Evolutionary conservation across 2,329 filamentous ascomycete species (phyloP).

Genomic region (Aureobasidium zeae): DNA sequence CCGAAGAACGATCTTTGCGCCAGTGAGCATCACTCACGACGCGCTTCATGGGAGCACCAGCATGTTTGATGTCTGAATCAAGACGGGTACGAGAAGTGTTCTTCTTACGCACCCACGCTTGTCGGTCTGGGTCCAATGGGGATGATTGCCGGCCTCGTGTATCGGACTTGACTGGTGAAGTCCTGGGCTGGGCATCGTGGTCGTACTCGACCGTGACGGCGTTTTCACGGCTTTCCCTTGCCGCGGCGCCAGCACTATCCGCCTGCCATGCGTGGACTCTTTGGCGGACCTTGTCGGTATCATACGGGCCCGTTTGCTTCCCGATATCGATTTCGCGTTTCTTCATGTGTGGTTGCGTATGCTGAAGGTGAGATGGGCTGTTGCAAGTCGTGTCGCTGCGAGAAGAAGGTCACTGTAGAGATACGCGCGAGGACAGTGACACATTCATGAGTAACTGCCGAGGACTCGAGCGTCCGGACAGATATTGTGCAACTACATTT

Average conservation of each 20-base stretch:
- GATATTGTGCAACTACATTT: too few species aligned
- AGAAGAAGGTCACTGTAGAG: not conserved
- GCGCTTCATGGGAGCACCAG: slow-evolving; percentile 71
- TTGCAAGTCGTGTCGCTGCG: slow-evolving; percentile 2
- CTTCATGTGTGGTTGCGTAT: not conserved
- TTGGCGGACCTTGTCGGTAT: slow-evolving; percentile 48
- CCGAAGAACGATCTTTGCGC: slow-evolving; percentile 31
- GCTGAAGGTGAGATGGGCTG: slow-evolving; percentile 1
- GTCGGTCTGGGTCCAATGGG: slow-evolving; percentile 25
- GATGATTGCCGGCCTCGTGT: not conserved
- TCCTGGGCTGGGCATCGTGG: slow-evolving; percentile 21
- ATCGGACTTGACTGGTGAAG: not conserved
- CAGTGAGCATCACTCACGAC: slow-evolving; percentile 92
- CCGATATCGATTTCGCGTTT: slow-evolving; percentile 8
- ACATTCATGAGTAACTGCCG: too few species aligned
- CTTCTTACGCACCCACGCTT: slow-evolving; percentile 30
- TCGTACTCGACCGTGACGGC: slow-evolving; percentile 52
- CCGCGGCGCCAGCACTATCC: slow-evolving; percentile 58
- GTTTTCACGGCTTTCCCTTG: slow-evolving; percentile 38
- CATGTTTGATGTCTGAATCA: slow-evolving; percentile 38
- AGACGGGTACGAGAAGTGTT: slow-evolving; percentile 31
- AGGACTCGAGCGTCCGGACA: too few species aligned
- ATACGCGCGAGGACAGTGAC: too few species aligned
- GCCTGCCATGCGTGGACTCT: slow-evolving; percentile 81
- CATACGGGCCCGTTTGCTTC: slow-evolving; percentile 11